Base-by-base conservation (phyloP, 148 eudicot species). In the Bassia scoparia region DNA sequence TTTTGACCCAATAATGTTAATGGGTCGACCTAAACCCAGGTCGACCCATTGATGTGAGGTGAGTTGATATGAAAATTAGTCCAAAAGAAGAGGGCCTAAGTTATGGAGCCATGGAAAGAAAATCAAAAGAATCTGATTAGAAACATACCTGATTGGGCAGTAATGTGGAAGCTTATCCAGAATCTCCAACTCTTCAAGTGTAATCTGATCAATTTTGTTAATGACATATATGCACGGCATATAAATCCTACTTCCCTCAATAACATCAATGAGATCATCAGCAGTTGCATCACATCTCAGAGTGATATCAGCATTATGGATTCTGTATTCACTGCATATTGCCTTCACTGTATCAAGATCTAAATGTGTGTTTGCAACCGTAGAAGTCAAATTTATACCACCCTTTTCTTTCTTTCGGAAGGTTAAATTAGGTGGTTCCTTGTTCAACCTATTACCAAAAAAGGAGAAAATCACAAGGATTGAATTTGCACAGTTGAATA, bases 341-440 rank as follows among this genome's bases (percentile, higher is more conserved):
- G 99, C 99, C 82, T 95, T 95, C 71, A 95, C 97, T 27, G 99
- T 95, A 3, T 95, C 99, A 74, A 95, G 90, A 76, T 95, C 99
- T 67, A 95, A 82, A 88, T 88, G 82, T 13, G 97, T 95, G 80
- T 90, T 89, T 35, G 92, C 60, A 68, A 90, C 97, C 44, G 97
- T 95, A 35, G 99, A 92, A 72, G 99, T 95, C 75, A 95, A 87
- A 86, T 88, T 95, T 64, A 92, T 86, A 49, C 99, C 99, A 79
- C 99, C 99, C 87, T 95, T 95, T 12, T 95, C 97, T 83, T 95
- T 95, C 86, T 74, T 92, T 73, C 99, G 85, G 75, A 95, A 95
- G 26, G 94, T 81, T 81, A 95, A 79, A 81, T 95, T 95, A 49
- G 99, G 99, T 21, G 99, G 99, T 78, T 95, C 97, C 84, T 95